Evolutionary conservation across 169 alveolate species (phyloP), one percentile per base, ranked within the genome.

Genomic region (Plasmodium relictum): DNA sequence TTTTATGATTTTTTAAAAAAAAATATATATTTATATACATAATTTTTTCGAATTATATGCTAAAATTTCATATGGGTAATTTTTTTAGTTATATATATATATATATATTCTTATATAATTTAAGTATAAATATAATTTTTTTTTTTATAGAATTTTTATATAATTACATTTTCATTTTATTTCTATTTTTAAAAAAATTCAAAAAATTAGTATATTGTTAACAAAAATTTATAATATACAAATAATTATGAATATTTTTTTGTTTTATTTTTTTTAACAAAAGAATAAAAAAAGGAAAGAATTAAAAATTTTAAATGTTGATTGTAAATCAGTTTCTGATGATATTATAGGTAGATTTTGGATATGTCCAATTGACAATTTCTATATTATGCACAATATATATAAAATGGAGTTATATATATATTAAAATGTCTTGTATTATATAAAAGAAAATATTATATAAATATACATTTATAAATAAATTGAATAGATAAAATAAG

Each of bases 11-110:
- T 48, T 52, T 52, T 52, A 52, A 52, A 52, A 31, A n/a, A 1
- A 52, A 52, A 52, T 52, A 52, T 76, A 39, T 22, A 22, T 14
- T 22, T 44, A 16, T 22, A 18, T 76, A 31, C 31, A 12, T 22
- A 24, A 42, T 76, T 9, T 63, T 76, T 76, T 31, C 54, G 31
- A 54, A 44, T 63, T 76, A 63, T 63, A 76, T 76, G 9, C 56
- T 24, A 14, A 63, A 37, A n/a, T 41, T 63, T 20, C 78, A 12
- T 50, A 58, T 63, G 56, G 16, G 12, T 52, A 52, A 52, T 7
- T 56, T 76, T 76, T 74, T 74, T 74, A 62, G 61, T 69, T 69
- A 68, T 41, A 3, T 69, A 0, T 73, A 26, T 73, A 42, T 73
- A 37, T 45, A 65, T 73, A 22, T 24, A 73, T 73, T 59, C 58